Conservation (phyloP, 768 basidiomycete genomes). For the Boletus patriciae region DNA sequence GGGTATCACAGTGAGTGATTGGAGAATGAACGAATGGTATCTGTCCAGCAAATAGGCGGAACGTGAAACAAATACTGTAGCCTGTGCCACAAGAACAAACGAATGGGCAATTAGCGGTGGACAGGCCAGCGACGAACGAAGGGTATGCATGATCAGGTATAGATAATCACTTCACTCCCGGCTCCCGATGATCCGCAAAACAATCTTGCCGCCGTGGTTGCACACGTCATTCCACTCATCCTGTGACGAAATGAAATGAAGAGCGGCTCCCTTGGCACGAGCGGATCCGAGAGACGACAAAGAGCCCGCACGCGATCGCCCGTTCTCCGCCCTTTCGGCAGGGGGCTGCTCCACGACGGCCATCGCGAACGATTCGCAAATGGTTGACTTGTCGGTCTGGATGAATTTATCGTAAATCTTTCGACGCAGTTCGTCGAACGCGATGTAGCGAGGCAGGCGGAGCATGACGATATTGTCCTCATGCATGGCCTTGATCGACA, state of each 20-base stretch:
- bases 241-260: constrained; percentile 53
- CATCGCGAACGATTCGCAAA: constrained; percentile 56
- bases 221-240: constrained; percentile 58
- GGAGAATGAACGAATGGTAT: not conserved
- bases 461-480: constrained; percentile 64
- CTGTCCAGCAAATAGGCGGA: not conserved
- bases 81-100: constrained; percentile 12
- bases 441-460: constrained; percentile 47
- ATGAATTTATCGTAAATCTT: constrained; percentile 67
- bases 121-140: constrained; percentile 9
- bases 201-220: constrained; percentile 51
- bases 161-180: constrained; percentile 16
- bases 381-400: constrained; percentile 55
- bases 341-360: constrained; percentile 47
- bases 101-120: not conserved
- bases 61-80: not conserved
- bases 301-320: constrained; percentile 34
- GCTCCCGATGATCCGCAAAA: constrained; percentile 50
- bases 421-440: constrained; percentile 54
- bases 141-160: not conserved
- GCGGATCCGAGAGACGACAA: constrained; percentile 36
- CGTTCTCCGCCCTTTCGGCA: constrained; percentile 11
- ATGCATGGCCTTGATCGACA: constrained; percentile 66
- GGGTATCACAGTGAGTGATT: not conserved
- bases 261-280: constrained; percentile 17